Evolutionary conservation across 2,329 filamentous ascomycete species (phyloP).

Genomic region (Capronia epimyces): DNA sequence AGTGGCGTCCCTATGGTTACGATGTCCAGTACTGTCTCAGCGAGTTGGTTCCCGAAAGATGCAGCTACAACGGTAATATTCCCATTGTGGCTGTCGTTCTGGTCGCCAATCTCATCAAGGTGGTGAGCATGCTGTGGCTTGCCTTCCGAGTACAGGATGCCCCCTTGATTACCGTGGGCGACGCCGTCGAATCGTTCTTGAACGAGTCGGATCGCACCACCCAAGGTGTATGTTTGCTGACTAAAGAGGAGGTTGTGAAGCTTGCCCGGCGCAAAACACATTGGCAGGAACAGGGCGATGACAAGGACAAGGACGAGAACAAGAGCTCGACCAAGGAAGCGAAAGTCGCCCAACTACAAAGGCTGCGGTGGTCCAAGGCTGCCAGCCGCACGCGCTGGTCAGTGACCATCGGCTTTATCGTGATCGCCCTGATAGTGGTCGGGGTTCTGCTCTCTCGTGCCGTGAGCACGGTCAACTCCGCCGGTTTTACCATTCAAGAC

Average conservation of each 20-base stretch:
- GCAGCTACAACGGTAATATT: slow-evolving; percentile 25
- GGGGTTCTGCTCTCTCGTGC: slow-evolving; percentile 11
- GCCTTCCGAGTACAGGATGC: slow-evolving; percentile 15
- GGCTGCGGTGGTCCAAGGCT: slow-evolving; percentile 13
- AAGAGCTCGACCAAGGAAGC: not conserved
- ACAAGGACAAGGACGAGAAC: not conserved
- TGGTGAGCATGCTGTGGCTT: slow-evolving; percentile 22
- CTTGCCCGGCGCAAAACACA: too few relatives aligned
- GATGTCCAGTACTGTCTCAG: slow-evolving; percentile 23
- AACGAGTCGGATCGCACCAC: slow-evolving; percentile 32
- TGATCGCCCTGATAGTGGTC: slow-evolving; percentile 8
- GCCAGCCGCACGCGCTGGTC: slow-evolving; percentile 21
- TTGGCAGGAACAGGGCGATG: too few relatives aligned
- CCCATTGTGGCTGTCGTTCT: slow-evolving; percentile 26
- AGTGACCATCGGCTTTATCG: too few relatives aligned
- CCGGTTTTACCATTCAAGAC: slow-evolving; percentile 7
- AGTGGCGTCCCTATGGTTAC: slow-evolving; percentile 21
- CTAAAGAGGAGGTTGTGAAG: slow-evolving; percentile 12
- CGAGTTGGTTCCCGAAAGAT: slow-evolving; percentile 17
- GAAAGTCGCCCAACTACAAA: slow-evolving; percentile 3
- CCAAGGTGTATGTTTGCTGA: slow-evolving; percentile 26
- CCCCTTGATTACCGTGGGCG: slow-evolving; percentile 31
- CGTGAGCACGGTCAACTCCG: too few relatives aligned
- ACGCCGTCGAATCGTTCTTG: slow-evolving; percentile 32
- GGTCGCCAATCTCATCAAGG: slow-evolving; percentile 22